A percentile compares a stretch with the other conserved stretches of the same genome.
These are phyloP conservation scores for Apiotrichum mycotoxinovorans DNA, from an alignment of 1,284 basidiomycete species.

Conservation along the genomic window DNA sequence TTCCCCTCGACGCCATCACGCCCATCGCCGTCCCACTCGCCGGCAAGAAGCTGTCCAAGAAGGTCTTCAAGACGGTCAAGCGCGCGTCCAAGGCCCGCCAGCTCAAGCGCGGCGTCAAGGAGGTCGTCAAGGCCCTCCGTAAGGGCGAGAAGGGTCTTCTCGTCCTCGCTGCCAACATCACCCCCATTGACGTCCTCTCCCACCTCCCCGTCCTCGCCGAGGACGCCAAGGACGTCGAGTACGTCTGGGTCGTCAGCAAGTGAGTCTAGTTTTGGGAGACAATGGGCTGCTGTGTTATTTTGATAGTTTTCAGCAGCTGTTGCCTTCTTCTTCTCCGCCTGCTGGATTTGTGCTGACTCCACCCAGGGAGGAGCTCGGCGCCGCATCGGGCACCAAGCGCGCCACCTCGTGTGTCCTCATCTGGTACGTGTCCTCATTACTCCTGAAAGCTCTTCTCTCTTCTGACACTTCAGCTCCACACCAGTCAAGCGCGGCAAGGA, in stretches of 20 bases:
- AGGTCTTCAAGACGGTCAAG: slow-evolving; percentile 87
- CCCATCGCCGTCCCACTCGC: slow-evolving; percentile 87
- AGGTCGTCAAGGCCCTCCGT: slow-evolving; percentile 90
- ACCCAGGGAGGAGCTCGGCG: slow-evolving; percentile 92
- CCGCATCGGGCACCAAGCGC: slow-evolving; percentile 92
- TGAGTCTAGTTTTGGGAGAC: slow-evolving; percentile 26
- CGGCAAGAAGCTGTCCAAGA: slow-evolving; percentile 85
- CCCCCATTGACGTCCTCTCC: slow-evolving; percentile 95
- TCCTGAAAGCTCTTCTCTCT: background rate
- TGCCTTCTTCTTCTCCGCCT: too few species aligned
- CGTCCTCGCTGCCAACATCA: slow-evolving; percentile 93
- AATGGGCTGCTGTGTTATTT: too few species aligned
- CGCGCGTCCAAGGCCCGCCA: slow-evolving; percentile 88
- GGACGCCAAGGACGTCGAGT: slow-evolving; percentile 83
- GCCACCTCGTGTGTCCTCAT: slow-evolving; percentile 98
- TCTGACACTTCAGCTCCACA: slow-evolving; percentile 31
- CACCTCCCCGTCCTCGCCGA: slow-evolving; percentile 93
- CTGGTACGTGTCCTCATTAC: slow-evolving; percentile 34
- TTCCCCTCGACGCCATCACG: slow-evolving; percentile 75
- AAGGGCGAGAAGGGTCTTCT: slow-evolving; percentile 94
- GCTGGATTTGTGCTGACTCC: too few species aligned
- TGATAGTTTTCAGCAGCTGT: too few species aligned
- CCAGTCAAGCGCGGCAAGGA: slow-evolving; percentile 49
- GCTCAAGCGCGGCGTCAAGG: slow-evolving; percentile 92
- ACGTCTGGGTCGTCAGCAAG: slow-evolving; percentile 59